Base-by-base conservation (phyloP, 495 filamentous ascomycete genomes). In the Aspergillus bertholletiae region DNA sequence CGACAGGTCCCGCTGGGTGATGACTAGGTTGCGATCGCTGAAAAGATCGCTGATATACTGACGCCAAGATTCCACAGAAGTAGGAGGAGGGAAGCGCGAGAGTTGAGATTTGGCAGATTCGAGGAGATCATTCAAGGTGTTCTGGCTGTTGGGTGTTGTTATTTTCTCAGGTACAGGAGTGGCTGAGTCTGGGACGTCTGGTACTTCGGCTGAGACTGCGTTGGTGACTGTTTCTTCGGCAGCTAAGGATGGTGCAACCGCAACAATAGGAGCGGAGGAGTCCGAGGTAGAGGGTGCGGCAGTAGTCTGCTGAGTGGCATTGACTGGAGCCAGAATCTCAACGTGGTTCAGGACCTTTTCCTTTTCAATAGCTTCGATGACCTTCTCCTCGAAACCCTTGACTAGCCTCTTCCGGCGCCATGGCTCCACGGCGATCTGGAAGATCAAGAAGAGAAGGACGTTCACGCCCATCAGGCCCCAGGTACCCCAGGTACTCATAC, bases 391-490 rank as follows among this genome's bases (percentile, higher is more conserved):
- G 59, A 88, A 87, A 13, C 88, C 90, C 55, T 80, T 80, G 27
- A 96, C 88, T 52, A 98, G 77, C 58, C 91, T 71, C 58, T 75
- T 79, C 58, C 94, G 77, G 54, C 90, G 84, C 91, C 92, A 97
- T 7, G 94, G 94, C 76, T 98, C 94, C 44, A 97, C 84, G n/a
- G 89, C 85, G 61, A 96, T 85, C 73, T 97, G 89, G 63, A 96
- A 85, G 43, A 92, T 80, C 40, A 98, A 68, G 67, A 98, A 92
- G 35, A 98, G 67, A 35, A 97, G 69, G 3, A 97, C 86, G 62
- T 98, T 98, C 40, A 97, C 80, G 7, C 94, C 92, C 94, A 98
- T 97, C 59, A 98, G 72, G 0, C 94, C 94, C 87, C 95, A 97
- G 2, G 94, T 98, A 21, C 94, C 92, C 94, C 94, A 98, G 5